phyloP scores from a whole-genome alignment of 1,284 basidiomycete species.

The Rhizopogon hawkerae region DNA sequence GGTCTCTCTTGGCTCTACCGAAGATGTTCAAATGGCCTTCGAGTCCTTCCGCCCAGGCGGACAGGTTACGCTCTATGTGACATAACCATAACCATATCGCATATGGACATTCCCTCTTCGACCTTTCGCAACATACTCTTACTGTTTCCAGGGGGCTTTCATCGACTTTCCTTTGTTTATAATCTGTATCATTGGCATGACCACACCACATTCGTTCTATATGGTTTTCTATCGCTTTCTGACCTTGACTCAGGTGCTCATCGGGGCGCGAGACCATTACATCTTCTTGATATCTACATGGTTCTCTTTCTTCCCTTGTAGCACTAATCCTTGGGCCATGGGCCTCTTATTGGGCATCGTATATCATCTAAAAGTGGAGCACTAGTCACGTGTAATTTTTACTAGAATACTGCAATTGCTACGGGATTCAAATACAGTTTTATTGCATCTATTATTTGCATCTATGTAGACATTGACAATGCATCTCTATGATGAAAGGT shows the following conservation, averaged over 20 bases:
- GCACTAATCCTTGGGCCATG: constrained; percentile 10
- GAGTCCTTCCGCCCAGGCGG: constrained; percentile 66
- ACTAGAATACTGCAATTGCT: constrained; percentile 31
- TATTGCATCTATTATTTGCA: constrained; percentile 8
- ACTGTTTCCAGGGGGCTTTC: constrained; percentile 12
- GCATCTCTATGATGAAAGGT: not conserved
- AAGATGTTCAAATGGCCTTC: constrained; percentile 87
- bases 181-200: constrained; percentile 19
- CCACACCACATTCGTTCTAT: constrained; percentile 18
- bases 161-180: constrained; percentile 13
- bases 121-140: constrained; percentile 13
- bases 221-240: constrained; percentile 13
- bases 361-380: constrained; percentile 26
- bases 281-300: constrained; percentile 7
- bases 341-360: constrained; percentile 9
- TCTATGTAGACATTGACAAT: not conserved
- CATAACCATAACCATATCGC: constrained; percentile 31
- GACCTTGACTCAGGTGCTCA: constrained; percentile 11
- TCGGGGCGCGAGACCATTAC: constrained; percentile 3
- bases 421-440: constrained; percentile 23
- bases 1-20: constrained; percentile 77
- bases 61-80: constrained; percentile 70
- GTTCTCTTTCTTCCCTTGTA: constrained; percentile 10
- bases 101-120: constrained; percentile 10
- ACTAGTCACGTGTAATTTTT: constrained; percentile 30